These are phyloP conservation scores for Wallacemonas sp. DNA, from an alignment of 208 protist genomes.

Conservation along the genomic window DNA sequence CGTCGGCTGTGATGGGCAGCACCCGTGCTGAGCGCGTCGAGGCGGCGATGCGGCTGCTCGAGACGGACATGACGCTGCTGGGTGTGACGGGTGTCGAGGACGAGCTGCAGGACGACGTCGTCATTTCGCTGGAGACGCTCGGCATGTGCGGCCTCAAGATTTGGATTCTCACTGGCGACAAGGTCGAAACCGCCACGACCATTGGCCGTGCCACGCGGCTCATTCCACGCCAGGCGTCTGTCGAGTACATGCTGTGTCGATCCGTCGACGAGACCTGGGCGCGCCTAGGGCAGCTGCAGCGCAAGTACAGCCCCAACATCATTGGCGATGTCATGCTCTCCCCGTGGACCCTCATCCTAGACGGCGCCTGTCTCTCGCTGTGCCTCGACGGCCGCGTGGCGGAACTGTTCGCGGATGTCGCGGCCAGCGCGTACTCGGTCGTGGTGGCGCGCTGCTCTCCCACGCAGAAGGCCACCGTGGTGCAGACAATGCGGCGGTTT, in stretches of 20 bases:
- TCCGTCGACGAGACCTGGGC: slow-evolving; percentile 33
- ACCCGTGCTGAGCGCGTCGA: slow-evolving; percentile 63
- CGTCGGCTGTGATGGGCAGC: slow-evolving; percentile 51
- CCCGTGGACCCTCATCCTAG: slow-evolving; percentile 80
- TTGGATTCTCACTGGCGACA: slow-evolving; percentile 99
- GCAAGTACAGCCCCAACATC: slow-evolving; percentile 19
- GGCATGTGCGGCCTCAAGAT: slow-evolving; percentile 97
- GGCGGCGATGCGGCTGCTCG: slow-evolving; percentile 73
- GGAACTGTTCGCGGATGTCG: slow-evolving; percentile 52
- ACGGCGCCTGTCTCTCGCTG: slow-evolving; percentile 67
- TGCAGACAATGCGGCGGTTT: slow-evolving; percentile 80
- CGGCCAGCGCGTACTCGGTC: slow-evolving; percentile 83
- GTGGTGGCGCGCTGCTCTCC: slow-evolving; percentile 97
- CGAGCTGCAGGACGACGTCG: slow-evolving; percentile 96
- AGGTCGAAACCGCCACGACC: slow-evolving; percentile 96
- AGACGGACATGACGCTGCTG: slow-evolving; percentile 90
- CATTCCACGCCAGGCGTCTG: slow-evolving; percentile 68
- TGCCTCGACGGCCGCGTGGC: slow-evolving; percentile 48
- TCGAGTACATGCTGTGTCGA: slow-evolving; percentile 55
- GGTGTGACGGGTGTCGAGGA: slow-evolving; percentile 98
- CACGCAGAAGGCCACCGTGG: slow-evolving; percentile 98
- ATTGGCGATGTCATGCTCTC: slow-evolving; percentile 18
- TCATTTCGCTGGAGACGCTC: slow-evolving; percentile 94
- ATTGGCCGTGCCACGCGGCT: slow-evolving; percentile 94
- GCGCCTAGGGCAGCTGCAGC: slow-evolving; percentile 43